phyloP scores from a whole-genome alignment of 306 rosid species.

The Nissolia schottii region DNA sequence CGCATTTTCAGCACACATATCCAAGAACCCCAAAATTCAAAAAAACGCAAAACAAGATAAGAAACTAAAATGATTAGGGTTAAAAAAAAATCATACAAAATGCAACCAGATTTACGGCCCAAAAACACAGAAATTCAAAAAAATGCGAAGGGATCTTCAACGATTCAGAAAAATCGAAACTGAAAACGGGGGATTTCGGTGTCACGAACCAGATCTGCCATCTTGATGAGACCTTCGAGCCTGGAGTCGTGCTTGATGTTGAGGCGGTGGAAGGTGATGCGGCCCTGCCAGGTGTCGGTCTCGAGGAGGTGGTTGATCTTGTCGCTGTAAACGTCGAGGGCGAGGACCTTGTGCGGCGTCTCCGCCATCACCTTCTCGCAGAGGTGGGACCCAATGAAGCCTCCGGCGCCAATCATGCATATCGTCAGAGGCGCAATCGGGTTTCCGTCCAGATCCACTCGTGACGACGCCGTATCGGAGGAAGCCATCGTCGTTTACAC shows the following conservation, averaged over 20 bases:
- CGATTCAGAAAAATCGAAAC: too few species aligned
- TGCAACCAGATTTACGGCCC: slow-evolving; percentile 63
- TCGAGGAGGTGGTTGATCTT: slow-evolving; percentile 91
- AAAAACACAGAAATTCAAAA: neutral
- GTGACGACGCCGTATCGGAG: slow-evolving; percentile 12
- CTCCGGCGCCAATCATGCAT: slow-evolving; percentile 99
- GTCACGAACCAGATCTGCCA: slow-evolving; percentile 95
- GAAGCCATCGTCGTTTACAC: slow-evolving; percentile 41
- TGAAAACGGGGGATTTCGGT: neutral
- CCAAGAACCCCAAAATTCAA: neutral
- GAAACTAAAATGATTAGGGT: too few species aligned
- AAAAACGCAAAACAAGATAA: too few species aligned
- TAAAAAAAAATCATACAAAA: slow-evolving; percentile 28
- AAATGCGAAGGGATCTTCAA: neutral
- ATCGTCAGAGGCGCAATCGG: slow-evolving; percentile 73
- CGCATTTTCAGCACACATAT: neutral
- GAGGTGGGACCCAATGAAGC: slow-evolving; percentile 96
- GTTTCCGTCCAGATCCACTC: slow-evolving; percentile 84
- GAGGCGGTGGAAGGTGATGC: slow-evolving; percentile 92
- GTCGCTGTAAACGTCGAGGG: slow-evolving; percentile 85
- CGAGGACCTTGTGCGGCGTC: slow-evolving; percentile 80
- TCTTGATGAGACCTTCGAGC: slow-evolving; percentile 91
- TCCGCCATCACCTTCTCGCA: slow-evolving; percentile 85
- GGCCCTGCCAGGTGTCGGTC: slow-evolving; percentile 73
- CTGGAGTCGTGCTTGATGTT: slow-evolving; percentile 89